These are phyloP conservation scores for Cordyceps farinosa DNA, from an alignment of 2,329 filamentous ascomycete genomes.

Conservation along the genomic window DNA sequence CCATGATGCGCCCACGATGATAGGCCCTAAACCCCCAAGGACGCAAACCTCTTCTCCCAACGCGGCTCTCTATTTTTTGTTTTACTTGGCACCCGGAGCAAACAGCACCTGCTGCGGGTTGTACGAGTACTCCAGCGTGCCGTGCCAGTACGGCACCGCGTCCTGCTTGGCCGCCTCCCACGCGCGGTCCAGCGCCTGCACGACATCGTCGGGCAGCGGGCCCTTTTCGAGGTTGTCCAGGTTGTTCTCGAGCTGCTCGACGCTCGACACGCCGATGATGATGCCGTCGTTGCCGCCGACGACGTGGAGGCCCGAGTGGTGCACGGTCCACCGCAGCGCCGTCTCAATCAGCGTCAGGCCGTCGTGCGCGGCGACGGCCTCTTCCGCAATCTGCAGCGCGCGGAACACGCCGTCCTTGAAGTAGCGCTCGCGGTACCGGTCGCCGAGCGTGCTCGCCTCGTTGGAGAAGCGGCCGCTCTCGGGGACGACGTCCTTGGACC, in stretches of 20 bases:
- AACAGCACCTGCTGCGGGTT: constrained; percentile 61
- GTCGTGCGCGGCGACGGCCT: constrained; percentile 64
- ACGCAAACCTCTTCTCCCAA: background rate
- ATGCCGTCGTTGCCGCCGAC: constrained; percentile 56
- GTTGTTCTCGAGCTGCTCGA: constrained; percentile 56
- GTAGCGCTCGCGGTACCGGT: constrained; percentile 64
- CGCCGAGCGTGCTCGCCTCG: constrained; percentile 46
- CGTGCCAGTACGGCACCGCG: constrained; percentile 52
- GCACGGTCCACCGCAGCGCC: constrained; percentile 68
- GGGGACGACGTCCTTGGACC: constrained; percentile 59
- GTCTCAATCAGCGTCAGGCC: constrained; percentile 67
- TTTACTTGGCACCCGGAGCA: constrained; percentile 40
- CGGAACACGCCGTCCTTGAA: constrained; percentile 63
- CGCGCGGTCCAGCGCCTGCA: constrained; percentile 70
- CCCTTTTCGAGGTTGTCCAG: constrained; percentile 61
- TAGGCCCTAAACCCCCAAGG: too few species aligned
- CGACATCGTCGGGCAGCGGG: constrained; percentile 71
- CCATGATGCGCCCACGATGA: background rate
- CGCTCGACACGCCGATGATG: constrained; percentile 56
- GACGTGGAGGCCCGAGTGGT: constrained; percentile 61
- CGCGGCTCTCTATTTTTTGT: constrained; percentile 21
- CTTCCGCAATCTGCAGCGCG: constrained; percentile 65
- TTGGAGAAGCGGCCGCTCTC: constrained; percentile 68
- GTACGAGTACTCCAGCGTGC: constrained; percentile 64
- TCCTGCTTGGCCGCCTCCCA: constrained; percentile 68